These are phyloP conservation scores for Pholiota conissans DNA, from an alignment of 768 basidiomycete genomes.

Conservation along the genomic window DNA sequence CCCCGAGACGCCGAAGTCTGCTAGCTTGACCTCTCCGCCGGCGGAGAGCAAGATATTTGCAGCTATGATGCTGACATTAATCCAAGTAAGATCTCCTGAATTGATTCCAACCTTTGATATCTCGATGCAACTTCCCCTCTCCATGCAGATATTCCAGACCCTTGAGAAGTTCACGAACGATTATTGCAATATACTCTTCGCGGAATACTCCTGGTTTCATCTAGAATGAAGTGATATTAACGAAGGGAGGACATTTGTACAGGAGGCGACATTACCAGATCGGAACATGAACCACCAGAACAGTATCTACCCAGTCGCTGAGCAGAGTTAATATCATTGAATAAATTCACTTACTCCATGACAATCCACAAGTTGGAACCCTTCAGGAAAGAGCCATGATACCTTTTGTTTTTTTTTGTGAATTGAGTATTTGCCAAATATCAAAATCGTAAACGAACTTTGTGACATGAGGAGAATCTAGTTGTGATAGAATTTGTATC, in stretches of 20 bases:
- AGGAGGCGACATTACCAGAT: slow-evolving; percentile 61
- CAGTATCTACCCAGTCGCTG: slow-evolving; percentile 67
- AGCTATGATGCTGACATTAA: slow-evolving; percentile 46
- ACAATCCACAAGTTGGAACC: slow-evolving; percentile 98
- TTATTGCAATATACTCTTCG: slow-evolving; percentile 99
- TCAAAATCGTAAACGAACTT: slow-evolving; percentile 58
- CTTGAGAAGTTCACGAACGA: slow-evolving; percentile 86
- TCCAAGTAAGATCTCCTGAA: not conserved
- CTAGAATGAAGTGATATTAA: slow-evolving; percentile 38
- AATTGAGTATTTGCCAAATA: too few species aligned
- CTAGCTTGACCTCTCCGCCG: slow-evolving; percentile 93
- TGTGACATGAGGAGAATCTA: slow-evolving; percentile 95
- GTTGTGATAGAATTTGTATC: slow-evolving; percentile 94
- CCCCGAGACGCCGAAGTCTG: slow-evolving; percentile 98
- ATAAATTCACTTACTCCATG: slow-evolving; percentile 71
- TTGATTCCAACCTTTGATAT: slow-evolving; percentile 83
- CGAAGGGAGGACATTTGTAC: not conserved
- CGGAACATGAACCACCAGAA: slow-evolving; percentile 96
- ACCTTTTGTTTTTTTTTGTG: too few species aligned
- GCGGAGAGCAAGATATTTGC: slow-evolving; percentile 94
- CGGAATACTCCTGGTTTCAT: slow-evolving; percentile 98
- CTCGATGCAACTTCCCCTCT: slow-evolving; percentile 97
- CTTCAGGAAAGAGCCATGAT: slow-evolving; percentile 95
- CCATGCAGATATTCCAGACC: slow-evolving; percentile 95
- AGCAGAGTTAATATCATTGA: not conserved